Conservation (phyloP, 1,139 yeast species). For the Magnusiomyces ingens region DNA sequence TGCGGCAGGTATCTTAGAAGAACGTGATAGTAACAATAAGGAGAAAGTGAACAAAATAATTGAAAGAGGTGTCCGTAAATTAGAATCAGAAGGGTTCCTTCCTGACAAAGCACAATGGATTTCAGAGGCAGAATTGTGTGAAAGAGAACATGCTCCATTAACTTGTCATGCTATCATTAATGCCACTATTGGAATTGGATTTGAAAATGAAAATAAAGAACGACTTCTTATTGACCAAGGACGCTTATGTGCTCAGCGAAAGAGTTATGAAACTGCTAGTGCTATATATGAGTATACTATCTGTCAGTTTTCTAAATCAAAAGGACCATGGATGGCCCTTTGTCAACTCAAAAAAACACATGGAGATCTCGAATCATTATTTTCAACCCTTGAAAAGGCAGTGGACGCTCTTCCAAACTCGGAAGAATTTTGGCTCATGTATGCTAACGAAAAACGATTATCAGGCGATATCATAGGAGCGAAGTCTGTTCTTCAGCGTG, state of each 20-base stretch:
- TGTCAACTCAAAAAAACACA: conserved; percentile 42
- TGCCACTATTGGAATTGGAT: conserved; percentile 29
- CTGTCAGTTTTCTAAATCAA: conserved; percentile 42
- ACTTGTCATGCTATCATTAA: conserved; percentile 34
- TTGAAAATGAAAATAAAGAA: conserved; percentile 29
- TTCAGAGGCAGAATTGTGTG: conserved; percentile 40
- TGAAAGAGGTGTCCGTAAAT: conserved; percentile 47
- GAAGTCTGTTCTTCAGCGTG: conserved; percentile 44
- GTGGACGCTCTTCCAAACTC: conserved; percentile 42
- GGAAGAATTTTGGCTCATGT: conserved; percentile 56
- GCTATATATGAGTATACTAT: conserved; percentile 46
- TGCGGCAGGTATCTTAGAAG: conserved; percentile 66
- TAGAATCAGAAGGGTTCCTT: conserved; percentile 29
- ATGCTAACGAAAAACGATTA: conserved; percentile 63
- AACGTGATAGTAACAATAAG: conserved; percentile 41
- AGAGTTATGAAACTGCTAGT: conserved; percentile 37
- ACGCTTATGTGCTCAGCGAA: conserved; percentile 26
- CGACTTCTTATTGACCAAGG: conserved; percentile 36
- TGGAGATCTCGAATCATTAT: conserved; percentile 35
- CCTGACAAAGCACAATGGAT: conserved; percentile 43
- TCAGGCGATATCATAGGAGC: conserved; percentile 47
- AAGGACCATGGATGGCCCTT: conserved; percentile 50
- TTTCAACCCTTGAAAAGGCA: conserved; percentile 47
- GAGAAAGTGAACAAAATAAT: conserved; percentile 43
- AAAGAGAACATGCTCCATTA: conserved; percentile 29